Evolutionary conservation across 495 filamentous ascomycete species (phyloP).

Genomic region (Penicillium mononematosum): DNA sequence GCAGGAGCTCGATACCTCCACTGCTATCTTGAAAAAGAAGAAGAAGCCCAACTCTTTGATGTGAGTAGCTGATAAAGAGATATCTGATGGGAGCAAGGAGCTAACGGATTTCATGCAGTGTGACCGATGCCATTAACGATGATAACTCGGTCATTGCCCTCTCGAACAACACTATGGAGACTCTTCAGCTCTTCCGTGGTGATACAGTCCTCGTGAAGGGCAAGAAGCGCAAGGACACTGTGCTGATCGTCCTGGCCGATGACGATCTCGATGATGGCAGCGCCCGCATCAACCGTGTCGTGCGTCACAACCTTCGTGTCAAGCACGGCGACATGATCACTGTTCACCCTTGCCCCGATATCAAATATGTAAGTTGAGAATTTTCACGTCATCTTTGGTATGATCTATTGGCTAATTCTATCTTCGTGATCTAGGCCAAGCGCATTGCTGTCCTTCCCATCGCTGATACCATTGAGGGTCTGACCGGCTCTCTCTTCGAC

Average conservation of each 20-base stretch:
- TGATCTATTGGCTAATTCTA: conserved; percentile 14
- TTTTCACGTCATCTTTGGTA: background rate
- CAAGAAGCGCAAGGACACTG: conserved; percentile 99
- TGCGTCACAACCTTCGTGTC: conserved; percentile 95
- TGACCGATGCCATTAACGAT: conserved; percentile 97
- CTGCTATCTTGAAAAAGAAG: conserved; percentile 99
- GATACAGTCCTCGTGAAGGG: conserved; percentile 97
- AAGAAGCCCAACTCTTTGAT: conserved; percentile 99
- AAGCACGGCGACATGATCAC: conserved; percentile 98
- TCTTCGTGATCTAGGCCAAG: conserved; percentile 67
- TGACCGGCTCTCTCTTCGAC: conserved; percentile 96
- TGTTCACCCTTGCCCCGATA: conserved; percentile 98
- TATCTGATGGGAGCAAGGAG: conserved; percentile 12
- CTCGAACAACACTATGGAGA: conserved; percentile 99
- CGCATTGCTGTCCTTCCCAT: conserved; percentile 98
- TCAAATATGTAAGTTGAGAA: conserved; percentile 85
- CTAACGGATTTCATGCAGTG: conserved; percentile 57
- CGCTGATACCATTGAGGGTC: conserved; percentile 94
- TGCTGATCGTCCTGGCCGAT: conserved; percentile 93
- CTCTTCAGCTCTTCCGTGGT: conserved; percentile 94
- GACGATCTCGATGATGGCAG: conserved; percentile 97
- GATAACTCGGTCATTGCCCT: conserved; percentile 99
- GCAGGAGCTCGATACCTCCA: conserved; percentile 88
- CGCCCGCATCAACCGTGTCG: conserved; percentile 94
- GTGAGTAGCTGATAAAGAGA: conserved; percentile 50